phyloP scores from a whole-genome alignment of 2,329 filamentous ascomycete genomes.

The Hymenoscyphus occultus region DNA sequence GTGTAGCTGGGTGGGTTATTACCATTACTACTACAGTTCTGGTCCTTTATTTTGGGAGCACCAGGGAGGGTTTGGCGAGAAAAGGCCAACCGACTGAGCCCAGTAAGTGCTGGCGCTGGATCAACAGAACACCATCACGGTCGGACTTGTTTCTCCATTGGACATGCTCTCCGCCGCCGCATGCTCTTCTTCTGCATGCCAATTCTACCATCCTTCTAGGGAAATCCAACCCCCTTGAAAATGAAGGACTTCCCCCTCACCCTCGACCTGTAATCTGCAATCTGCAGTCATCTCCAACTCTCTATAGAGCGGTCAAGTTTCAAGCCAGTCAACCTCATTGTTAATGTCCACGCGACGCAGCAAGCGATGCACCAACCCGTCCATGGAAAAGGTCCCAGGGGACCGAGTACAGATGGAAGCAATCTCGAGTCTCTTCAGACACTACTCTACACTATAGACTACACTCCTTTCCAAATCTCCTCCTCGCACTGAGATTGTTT shows the following conservation, averaged over 20 bases:
- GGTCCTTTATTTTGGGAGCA: background rate
- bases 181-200: background rate
- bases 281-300: slow-evolving; percentile 3
- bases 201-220: background rate
- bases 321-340: background rate
- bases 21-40: background rate
- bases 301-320: background rate
- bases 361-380: slow-evolving; percentile 1
- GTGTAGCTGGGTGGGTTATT: no score
- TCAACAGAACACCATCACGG: background rate
- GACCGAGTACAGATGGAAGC: background rate
- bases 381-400: background rate
- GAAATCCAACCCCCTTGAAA: background rate
- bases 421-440: background rate
- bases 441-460: no score
- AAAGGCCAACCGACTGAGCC: background rate
- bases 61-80: background rate
- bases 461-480: no score
- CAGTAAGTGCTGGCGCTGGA: background rate
- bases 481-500: no score
- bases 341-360: background rate
- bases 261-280: background rate
- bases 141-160: background rate
- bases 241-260: background rate
- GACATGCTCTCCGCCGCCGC: background rate